Conservation (phyloP, 177 flowering plant genomes). For the Telopea speciosissima region DNA sequence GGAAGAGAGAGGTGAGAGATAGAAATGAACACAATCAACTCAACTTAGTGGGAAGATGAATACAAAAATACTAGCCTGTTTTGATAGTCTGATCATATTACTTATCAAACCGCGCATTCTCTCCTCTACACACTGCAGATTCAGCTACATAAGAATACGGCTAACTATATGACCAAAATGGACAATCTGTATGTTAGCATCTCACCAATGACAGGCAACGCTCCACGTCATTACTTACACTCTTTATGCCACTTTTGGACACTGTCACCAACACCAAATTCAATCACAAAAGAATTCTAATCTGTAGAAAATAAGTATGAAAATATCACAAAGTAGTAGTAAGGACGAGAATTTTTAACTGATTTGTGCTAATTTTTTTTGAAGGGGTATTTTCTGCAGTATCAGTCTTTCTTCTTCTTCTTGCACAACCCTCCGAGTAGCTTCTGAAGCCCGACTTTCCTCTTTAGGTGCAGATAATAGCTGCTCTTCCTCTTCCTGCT, state of each 20-base stretch:
- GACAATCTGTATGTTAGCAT: slow-evolving; percentile 19
- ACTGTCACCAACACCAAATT: slow-evolving; percentile 40
- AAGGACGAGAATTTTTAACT: slow-evolving; percentile 36
- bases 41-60: background rate
- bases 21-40: background rate
- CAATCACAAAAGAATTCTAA: background rate
- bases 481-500: slow-evolving; percentile 96
- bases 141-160: slow-evolving; percentile 16
- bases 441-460: slow-evolving; percentile 83
- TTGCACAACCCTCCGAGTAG: slow-evolving; percentile 79
- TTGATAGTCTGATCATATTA: slow-evolving; percentile 52
- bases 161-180: slow-evolving; percentile 2
- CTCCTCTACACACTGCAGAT: slow-evolving; percentile 60
- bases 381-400: slow-evolving; percentile 75
- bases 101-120: slow-evolving; percentile 54
- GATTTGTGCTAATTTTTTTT: slow-evolving; percentile 75
- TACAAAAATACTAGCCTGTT: slow-evolving; percentile 39
- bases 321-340: background rate
- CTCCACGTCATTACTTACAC: slow-evolving; percentile 73
- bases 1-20: slow-evolving; percentile 14
- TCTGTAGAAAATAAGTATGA: background rate
- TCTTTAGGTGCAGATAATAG: slow-evolving; percentile 84
- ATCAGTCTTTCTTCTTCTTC: slow-evolving; percentile 93
- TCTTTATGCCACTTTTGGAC: slow-evolving; percentile 67
- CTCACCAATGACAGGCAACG: slow-evolving; percentile 92